Base-by-base conservation (phyloP, 495 filamentous ascomycete genomes). In the Aspergillus hancockii region DNA sequence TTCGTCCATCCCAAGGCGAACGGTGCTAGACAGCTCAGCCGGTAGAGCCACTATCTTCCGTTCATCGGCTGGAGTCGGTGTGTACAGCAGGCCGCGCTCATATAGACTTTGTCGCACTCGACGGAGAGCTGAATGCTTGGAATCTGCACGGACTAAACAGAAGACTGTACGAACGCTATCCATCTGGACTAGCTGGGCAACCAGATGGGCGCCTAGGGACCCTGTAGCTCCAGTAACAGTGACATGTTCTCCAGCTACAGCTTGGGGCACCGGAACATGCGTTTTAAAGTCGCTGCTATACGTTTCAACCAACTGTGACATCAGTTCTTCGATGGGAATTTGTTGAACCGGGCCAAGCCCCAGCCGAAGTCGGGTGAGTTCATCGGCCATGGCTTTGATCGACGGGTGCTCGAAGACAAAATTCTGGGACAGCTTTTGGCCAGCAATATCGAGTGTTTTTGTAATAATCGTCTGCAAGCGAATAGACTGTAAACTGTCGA, bases 191-290 rank as follows among this genome's bases (percentile, higher is more conserved):
- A 85, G 67, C 30, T 74, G 70, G 52, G 73, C 49, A 1, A 85
- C 77, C 14, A 88, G 71, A 54, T 87, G 80, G 2, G 79, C 75
- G 6, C 85, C 85, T 6, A 89, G 71, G 1, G 81, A 75, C 1
- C 85, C 85, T n/a, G 85, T 89, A n/a, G 79, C 83, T n/a, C 85
- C 85, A 0, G 85, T 88, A 10, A 88, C 60, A 58, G 70, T 49
- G 54, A 72, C 43, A 47, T 69, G 52, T 52, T 66, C 49, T 31
- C 57, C 64, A 52, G 69, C 46, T 25, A 53, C n/a, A 4, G 50
- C 53, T 28, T 58, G 52, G 2, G 52, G 40, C 36, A 75, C 64
- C 7, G 62, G 57, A 36, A 62, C 61, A 57, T 77, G 70, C 23
- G 63, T 8, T 52, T 79, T 51, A 46, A 76, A 60, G 55, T 70